Percentiles rank a stretch among this genome's conserved stretches.
Evolutionary conservation across 2,329 filamentous ascomycete species (phyloP).

Genomic region (Penicillium rolfsii): DNA sequence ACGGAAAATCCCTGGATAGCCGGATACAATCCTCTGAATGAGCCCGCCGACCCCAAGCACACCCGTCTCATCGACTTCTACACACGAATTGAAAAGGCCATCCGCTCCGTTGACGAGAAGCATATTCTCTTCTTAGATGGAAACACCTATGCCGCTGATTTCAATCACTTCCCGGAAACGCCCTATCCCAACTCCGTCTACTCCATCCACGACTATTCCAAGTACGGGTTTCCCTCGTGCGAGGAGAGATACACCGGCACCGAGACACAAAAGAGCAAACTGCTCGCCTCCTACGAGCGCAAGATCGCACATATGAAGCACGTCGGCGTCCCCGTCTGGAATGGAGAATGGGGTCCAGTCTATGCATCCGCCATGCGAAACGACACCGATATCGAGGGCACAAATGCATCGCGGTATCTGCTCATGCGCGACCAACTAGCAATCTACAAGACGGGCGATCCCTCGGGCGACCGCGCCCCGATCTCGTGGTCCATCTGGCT

Average conservation of each 20-base stretch:
- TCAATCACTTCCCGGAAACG: background rate
- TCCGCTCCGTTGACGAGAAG: conserved; percentile 48
- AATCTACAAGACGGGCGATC: conserved; percentile 2
- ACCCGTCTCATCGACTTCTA: conserved; percentile 39
- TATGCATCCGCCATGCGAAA: conserved; percentile 31
- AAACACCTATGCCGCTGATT: conserved; percentile 25
- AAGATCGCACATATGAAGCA: background rate
- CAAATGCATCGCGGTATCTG: background rate
- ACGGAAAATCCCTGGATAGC: conserved; percentile 33
- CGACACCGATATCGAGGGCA: background rate
- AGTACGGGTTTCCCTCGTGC: background rate
- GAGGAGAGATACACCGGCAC: conserved; percentile 40
- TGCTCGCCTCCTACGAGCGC: background rate
- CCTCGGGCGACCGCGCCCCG: background rate
- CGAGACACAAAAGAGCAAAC: conserved; percentile 39
- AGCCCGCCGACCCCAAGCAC: conserved; percentile 52
- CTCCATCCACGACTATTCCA: background rate
- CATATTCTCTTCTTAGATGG: conserved; percentile 49
- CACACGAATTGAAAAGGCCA: conserved; percentile 48
- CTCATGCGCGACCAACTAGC: conserved; percentile 2
- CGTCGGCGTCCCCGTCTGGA: conserved; percentile 49
- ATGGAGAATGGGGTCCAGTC: conserved; percentile 53
- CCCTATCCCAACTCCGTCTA: conserved; percentile 1
- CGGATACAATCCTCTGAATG: conserved; percentile 55
- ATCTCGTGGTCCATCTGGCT: conserved; percentile 61